Base-by-base conservation (phyloP, 768 basidiomycete species). In the Tubosaeta sp. region DNA sequence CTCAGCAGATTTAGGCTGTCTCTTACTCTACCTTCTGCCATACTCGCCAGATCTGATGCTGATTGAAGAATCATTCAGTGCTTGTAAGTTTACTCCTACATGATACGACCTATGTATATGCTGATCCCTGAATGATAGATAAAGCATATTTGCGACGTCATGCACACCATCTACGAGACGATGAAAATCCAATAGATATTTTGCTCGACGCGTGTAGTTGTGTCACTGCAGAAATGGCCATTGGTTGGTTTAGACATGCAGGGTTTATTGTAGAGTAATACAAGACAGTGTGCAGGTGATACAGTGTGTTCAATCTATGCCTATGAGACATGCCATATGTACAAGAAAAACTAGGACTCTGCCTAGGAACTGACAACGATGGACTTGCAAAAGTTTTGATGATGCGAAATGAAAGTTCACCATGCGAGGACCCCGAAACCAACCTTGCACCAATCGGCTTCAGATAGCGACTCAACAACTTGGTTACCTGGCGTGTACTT, bases 161-260 rank as follows among this genome's bases (percentile, higher is more conserved):
- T 32, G 39, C 13, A 12, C 38, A 48, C 4, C 38, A 41, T 13
- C 22, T 56, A 52, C 40, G 21, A 4, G 24, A 12, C 1, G 11
- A 31, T 2, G 44, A 46, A 27, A 25, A 54, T 41, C 49, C 44
- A 1, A n/a, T 51, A 3, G 12, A 29, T 43, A 44, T 29, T 19
- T 51, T 27, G 12, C 32, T 34, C 14, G 32, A 34, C 3, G 32
- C 32, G 6, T 34, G 32, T 34, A 14, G 14, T 4, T 14, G 13
- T 14, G 13, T 34, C 13, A 54, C 44, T 1, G 35, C 25, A 2
- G 49, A 51, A 21, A 54, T 51, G 22, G 49, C 53, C 16, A 27
- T 22, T 3, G 16, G n/a, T 10, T 54, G 48, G 48, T 50, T 49
- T 27, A 45, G 40, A 9, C 25, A 54, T 54, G 30, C 48, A 7